phyloP scores from a whole-genome alignment of 169 alveolate genomes.

The Gregarina niphandrodes region DNA sequence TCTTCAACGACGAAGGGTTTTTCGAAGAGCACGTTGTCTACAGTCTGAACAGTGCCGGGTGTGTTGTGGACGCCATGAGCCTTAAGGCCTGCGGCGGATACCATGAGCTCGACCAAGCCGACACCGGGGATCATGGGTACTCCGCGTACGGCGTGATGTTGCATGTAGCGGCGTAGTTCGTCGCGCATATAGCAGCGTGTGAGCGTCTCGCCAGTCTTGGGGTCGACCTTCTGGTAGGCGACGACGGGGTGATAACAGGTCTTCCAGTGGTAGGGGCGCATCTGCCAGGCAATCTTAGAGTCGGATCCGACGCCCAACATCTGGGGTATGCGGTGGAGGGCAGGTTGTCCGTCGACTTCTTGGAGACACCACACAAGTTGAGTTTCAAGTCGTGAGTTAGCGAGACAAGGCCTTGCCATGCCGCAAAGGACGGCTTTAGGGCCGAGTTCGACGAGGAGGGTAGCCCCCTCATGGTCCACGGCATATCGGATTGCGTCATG shows the following conservation, averaged over 20 bases:
- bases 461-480: constrained; percentile 9
- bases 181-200: too few relatives aligned
- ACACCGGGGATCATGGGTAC: constrained; percentile 12
- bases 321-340: too few relatives aligned
- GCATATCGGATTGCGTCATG: constrained; percentile 10
- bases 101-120: constrained; percentile 10
- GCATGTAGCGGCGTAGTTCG: constrained; percentile 3
- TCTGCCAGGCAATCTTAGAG: too few relatives aligned
- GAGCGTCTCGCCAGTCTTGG: too few relatives aligned
- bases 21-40: not conserved
- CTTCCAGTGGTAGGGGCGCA: too few relatives aligned
- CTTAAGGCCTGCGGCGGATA: constrained; percentile 8
- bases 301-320: too few relatives aligned
- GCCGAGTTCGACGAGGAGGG: constrained; percentile 13
- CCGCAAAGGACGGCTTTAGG: constrained; percentile 9
- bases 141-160: constrained; percentile 8
- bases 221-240: too few relatives aligned
- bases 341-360: too few relatives aligned
- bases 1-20: not conserved
- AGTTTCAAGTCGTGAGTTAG: too few relatives aligned
- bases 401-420: constrained; percentile 11
- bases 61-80: not conserved
- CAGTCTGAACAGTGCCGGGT: not conserved
- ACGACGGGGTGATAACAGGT: too few relatives aligned
- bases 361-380: too few relatives aligned